phyloP scores from a whole-genome alignment of 2,329 filamentous ascomycete species.

The Cladophialophora yegresii region DNA sequence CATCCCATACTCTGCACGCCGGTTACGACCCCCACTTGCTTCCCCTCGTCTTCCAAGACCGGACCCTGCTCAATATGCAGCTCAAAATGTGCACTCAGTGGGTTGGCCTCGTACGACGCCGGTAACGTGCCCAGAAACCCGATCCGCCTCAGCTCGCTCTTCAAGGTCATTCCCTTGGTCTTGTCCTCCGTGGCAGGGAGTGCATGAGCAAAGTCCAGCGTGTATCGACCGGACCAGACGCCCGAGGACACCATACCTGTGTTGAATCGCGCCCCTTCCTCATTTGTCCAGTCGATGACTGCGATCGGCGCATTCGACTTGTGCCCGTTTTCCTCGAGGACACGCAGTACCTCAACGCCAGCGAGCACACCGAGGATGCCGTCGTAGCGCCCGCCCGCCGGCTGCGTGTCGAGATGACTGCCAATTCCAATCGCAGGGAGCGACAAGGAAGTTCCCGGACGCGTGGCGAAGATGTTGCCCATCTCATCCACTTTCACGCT shows the following conservation, averaged over 20 bases:
- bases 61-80: conserved; percentile 84
- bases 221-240: conserved; percentile 72
- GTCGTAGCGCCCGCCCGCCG: conserved; percentile 66
- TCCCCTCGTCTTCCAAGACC: conserved; percentile 65
- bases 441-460: conserved; percentile 60
- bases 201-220: conserved; percentile 62
- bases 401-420: conserved; percentile 60
- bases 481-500: conserved; percentile 69
- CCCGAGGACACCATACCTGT: conserved; percentile 72
- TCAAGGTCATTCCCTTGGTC: conserved; percentile 67
- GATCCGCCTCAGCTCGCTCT: conserved; percentile 55
- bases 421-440: conserved; percentile 68
- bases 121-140: conserved; percentile 65
- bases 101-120: conserved; percentile 60
- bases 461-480: conserved; percentile 77
- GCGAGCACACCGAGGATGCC: conserved; percentile 74
- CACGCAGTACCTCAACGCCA: conserved; percentile 70
- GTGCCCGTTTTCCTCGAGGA: conserved; percentile 66
- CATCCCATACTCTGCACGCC: conserved; percentile 75
- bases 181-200: conserved; percentile 58
- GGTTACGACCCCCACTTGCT: conserved; percentile 71
- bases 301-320: conserved; percentile 71
- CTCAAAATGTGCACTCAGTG: conserved; percentile 77
- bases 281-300: conserved; percentile 77
- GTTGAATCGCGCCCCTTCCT: conserved; percentile 79